Evolutionary conservation across 2,329 filamentous ascomycete genomes (phyloP).

Genomic region (Botrytis fabae): DNA sequence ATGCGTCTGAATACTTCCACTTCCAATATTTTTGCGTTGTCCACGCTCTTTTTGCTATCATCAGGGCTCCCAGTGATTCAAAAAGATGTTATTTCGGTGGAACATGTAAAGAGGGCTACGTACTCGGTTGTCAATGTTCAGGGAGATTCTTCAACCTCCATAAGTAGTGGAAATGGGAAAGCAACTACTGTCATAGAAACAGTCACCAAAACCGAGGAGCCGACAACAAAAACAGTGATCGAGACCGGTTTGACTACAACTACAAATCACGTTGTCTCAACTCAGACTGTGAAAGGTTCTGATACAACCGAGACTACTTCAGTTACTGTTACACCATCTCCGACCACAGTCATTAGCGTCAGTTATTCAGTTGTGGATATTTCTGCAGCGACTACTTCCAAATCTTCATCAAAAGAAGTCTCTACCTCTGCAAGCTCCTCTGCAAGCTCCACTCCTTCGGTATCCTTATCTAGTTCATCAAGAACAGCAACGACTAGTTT

Average conservation of each 20-base stretch:
- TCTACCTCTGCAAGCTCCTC: conserved; percentile 15
- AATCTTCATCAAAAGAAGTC: conserved; percentile 18
- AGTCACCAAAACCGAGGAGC: conserved; percentile 31
- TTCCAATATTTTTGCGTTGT: conserved; percentile 33
- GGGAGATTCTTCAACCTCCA: conserved; percentile 34
- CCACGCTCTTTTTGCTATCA: conserved; percentile 33
- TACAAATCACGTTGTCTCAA: conserved; percentile 29
- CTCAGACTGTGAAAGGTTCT: conserved; percentile 33
- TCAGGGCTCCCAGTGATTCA: conserved; percentile 34
- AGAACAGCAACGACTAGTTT: background rate
- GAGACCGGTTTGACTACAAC: conserved; percentile 34
- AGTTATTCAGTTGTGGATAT: conserved; percentile 39
- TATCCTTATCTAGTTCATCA: conserved; percentile 12
- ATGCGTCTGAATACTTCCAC: conserved; percentile 36
- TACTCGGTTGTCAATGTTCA: conserved; percentile 43
- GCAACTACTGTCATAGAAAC: conserved; percentile 33
- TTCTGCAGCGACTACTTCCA: conserved; percentile 29
- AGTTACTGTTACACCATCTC: conserved; percentile 34
- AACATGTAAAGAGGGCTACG: conserved; percentile 32
- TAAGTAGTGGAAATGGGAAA: conserved; percentile 21
- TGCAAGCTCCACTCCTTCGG: conserved; percentile 8
- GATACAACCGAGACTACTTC: conserved; percentile 34
- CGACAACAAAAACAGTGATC: conserved; percentile 33
- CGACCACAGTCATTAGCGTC: conserved; percentile 31
- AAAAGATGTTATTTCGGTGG: conserved; percentile 21